Conservation (phyloP, 2,329 filamentous ascomycete species). For the Sclerotinia subarctica region DNA sequence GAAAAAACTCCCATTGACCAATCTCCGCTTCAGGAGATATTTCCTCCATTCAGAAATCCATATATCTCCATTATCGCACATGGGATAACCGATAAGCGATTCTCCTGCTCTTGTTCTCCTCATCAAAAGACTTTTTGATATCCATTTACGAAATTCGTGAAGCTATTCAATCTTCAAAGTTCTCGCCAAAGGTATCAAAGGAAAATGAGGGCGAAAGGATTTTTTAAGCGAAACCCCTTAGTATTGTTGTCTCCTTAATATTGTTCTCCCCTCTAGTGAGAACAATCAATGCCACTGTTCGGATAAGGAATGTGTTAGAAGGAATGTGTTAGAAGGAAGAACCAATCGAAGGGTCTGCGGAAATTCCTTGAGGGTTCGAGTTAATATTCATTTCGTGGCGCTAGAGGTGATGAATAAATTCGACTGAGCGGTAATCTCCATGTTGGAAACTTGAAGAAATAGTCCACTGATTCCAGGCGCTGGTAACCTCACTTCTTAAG, state of each 20-base stretch:
- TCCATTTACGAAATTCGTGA: not conserved
- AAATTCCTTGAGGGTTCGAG: not conserved
- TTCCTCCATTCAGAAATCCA: not conserved
- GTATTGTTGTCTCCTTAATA: slow-evolving; percentile 17
- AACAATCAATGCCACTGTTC: not conserved
- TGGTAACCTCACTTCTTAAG: not conserved
- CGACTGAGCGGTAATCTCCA: too few relatives aligned
- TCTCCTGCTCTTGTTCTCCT: not conserved
- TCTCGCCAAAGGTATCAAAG: not conserved
- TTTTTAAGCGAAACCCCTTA: slow-evolving; percentile 13
- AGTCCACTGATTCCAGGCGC: too few relatives aligned
- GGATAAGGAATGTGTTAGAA: not conserved
- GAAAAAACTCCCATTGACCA: not conserved
- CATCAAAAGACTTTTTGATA: not conserved
- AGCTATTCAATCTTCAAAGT: not conserved
- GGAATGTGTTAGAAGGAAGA: not conserved
- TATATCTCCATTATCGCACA: not conserved
- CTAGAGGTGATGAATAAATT: not conserved
- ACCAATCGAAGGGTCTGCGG: not conserved
- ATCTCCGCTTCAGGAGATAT: not conserved
- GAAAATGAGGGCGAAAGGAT: not conserved
- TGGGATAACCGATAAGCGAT: not conserved
- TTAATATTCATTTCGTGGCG: not conserved
- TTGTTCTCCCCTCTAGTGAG: not conserved
- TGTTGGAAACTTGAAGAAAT: not conserved